phyloP scores from a whole-genome alignment of 345 rosid genomes.

The Aethionema arabicum region DNA sequence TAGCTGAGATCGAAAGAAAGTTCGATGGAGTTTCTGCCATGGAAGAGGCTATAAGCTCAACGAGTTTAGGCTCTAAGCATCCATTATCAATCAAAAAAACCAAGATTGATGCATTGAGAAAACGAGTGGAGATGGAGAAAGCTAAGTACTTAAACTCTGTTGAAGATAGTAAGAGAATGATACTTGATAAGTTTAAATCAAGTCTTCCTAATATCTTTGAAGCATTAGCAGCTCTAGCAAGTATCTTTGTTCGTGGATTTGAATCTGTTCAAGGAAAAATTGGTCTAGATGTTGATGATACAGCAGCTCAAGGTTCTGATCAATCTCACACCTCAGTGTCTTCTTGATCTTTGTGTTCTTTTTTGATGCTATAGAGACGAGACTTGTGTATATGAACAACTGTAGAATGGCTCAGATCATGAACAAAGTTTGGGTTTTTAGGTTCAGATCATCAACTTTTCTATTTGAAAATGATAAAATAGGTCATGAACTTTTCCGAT shows the following conservation, averaged over 20 bases:
- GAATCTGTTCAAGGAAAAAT: conserved; percentile 48
- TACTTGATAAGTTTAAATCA: conserved; percentile 63
- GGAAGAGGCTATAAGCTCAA: conserved; percentile 38
- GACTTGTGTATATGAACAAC: conserved; percentile 22
- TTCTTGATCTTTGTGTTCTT: conserved; percentile 15
- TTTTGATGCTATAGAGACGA: neutral
- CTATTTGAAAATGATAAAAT: no score
- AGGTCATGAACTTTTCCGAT: no score
- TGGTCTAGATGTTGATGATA: conserved; percentile 33
- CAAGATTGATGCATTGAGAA: conserved; percentile 58
- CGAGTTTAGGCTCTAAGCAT: conserved; percentile 58
- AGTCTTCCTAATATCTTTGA: conserved; percentile 76
- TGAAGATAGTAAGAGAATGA: conserved; percentile 57
- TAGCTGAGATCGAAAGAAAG: conserved; percentile 64
- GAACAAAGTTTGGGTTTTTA: no score
- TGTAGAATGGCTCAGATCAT: conserved; percentile 8
- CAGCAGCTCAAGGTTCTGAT: conserved; percentile 34
- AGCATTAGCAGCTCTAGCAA: conserved; percentile 60
- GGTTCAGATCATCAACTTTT: no score
- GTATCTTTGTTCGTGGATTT: conserved; percentile 54
- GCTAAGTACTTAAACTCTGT: conserved; percentile 48
- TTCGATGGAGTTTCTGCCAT: conserved; percentile 39
- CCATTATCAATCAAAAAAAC: conserved; percentile 61
- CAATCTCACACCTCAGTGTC: conserved; percentile 11
- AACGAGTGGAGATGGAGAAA: conserved; percentile 56